Evolutionary conservation across 2,329 filamentous ascomycete species (phyloP).

Genomic region (Colletotrichum tanaceti): DNA sequence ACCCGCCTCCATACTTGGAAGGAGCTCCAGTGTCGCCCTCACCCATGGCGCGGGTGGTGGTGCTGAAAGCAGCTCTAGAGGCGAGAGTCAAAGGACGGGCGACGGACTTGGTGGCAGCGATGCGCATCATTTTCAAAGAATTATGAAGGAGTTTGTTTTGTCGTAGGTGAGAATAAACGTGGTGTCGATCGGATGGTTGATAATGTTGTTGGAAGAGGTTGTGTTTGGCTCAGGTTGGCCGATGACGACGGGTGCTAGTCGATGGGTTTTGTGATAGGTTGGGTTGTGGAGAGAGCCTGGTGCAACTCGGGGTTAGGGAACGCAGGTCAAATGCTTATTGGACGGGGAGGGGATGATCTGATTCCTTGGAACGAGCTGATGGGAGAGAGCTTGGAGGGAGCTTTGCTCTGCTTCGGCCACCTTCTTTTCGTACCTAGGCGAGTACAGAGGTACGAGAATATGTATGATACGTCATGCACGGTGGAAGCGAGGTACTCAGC

Average conservation of each 20-base stretch:
- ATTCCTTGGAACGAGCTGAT: slow-evolving; percentile 23
- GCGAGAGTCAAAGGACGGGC: slow-evolving; percentile 63
- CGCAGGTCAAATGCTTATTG: slow-evolving; percentile 22
- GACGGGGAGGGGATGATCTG: slow-evolving; percentile 30
- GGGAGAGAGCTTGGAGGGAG: slow-evolving; percentile 6
- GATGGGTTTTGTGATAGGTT: slow-evolving; percentile 39
- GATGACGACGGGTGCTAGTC: slow-evolving; percentile 35
- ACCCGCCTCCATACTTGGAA: slow-evolving; percentile 67
- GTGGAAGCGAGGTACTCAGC: slow-evolving; percentile 29
- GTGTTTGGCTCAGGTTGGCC: slow-evolving; percentile 18
- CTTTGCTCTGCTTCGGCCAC: slow-evolving; percentile 19
- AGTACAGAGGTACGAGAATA: slow-evolving; percentile 30
- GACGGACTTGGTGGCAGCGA: slow-evolving; percentile 67
- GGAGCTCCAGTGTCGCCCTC: slow-evolving; percentile 77
- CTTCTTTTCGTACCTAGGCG: slow-evolving; percentile 12
- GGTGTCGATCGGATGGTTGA: slow-evolving; percentile 28
- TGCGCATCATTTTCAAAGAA: slow-evolving; percentile 71
- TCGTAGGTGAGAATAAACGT: slow-evolving; percentile 25
- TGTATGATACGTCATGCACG: slow-evolving; percentile 31
- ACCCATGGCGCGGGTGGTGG: slow-evolving; percentile 71
- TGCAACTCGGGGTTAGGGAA: slow-evolving; percentile 17
- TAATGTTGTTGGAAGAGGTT: slow-evolving; percentile 17
- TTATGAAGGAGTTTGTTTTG: slow-evolving; percentile 32
- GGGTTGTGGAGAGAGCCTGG: slow-evolving; percentile 28
- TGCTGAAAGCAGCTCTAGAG: slow-evolving; percentile 70